Conservation (phyloP, 108 stramenopile species). For the Conticribra weissflogii region DNA sequence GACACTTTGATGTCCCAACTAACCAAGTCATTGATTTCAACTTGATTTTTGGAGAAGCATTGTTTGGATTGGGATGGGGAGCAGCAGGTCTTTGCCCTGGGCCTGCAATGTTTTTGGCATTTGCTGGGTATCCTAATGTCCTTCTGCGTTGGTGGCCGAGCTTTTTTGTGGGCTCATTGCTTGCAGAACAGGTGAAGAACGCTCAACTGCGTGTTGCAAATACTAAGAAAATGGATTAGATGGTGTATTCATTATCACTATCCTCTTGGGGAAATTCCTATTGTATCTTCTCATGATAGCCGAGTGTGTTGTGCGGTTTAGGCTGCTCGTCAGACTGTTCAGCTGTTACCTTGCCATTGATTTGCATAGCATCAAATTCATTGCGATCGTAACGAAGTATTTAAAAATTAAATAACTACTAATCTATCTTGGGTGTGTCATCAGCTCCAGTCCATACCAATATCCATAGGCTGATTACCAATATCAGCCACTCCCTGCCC, state of each 20-base stretch:
- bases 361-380: too few relatives aligned
- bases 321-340: too few relatives aligned
- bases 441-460: constrained; percentile 26
- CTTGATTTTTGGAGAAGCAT: constrained; percentile 49
- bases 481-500: constrained; percentile 35
- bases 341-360: too few relatives aligned
- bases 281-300: too few relatives aligned
- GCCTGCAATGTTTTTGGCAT: constrained; percentile 59
- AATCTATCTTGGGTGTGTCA: not conserved
- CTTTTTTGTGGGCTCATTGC: constrained; percentile 40
- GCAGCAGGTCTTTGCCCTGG: constrained; percentile 64
- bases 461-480: constrained; percentile 32
- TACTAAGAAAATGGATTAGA: too few relatives aligned
- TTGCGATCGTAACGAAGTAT: too few relatives aligned
- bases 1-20: constrained; percentile 48
- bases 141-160: constrained; percentile 53
- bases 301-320: too few relatives aligned
- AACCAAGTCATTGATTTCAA: constrained; percentile 55
- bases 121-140: constrained; percentile 41
- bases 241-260: too few relatives aligned
- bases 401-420: too few relatives aligned
- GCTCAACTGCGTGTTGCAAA: too few relatives aligned
- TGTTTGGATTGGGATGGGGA: constrained; percentile 72
- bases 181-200: constrained; percentile 37
- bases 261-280: too few relatives aligned